phyloP scores from a whole-genome alignment of 495 filamentous ascomycete species.

The Daldinia decipiens region DNA sequence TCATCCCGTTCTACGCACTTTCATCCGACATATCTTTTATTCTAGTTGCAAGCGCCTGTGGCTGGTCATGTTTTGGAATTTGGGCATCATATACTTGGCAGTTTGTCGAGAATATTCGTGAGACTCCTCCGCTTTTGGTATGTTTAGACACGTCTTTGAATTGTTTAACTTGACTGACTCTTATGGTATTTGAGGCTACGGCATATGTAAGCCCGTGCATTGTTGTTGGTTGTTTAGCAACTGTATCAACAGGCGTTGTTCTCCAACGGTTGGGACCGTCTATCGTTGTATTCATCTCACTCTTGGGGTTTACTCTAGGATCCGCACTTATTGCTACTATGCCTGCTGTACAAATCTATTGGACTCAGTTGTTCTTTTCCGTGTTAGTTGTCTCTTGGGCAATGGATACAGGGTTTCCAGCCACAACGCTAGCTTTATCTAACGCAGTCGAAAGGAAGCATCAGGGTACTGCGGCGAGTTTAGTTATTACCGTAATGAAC shows the following conservation, averaged over 20 bases:
- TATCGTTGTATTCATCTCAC: conserved; percentile 59
- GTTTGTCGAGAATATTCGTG: conserved; percentile 62
- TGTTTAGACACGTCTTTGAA: conserved; percentile 50
- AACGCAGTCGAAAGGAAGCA: conserved; percentile 63
- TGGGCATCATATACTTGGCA: conserved; percentile 65
- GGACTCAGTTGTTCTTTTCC: conserved; percentile 66
- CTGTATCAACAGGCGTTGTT: conserved; percentile 57
- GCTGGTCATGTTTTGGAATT: conserved; percentile 70
- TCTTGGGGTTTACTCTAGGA: conserved; percentile 58
- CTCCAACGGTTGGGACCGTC: conserved; percentile 53
- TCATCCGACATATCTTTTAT: conserved; percentile 59
- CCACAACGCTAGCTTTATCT: conserved; percentile 64
- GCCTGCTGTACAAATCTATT: conserved; percentile 62
- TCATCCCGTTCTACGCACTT: conserved; percentile 62
- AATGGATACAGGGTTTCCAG: conserved; percentile 70
- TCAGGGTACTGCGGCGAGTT: conserved; percentile 68
- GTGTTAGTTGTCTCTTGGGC: conserved; percentile 64
- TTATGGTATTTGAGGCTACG: conserved; percentile 20
- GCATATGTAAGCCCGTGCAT: conserved; percentile 39
- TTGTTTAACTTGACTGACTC: conserved; percentile 9
- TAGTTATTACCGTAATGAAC: conserved; percentile 73
- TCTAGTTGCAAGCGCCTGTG: conserved; percentile 60
- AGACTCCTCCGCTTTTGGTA: conserved; percentile 58
- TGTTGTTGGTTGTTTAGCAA: conserved; percentile 52
- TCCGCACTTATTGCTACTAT: conserved; percentile 56